Evolutionary conservation across 257 asterid genomes (phyloP).

Genomic region (Gentiana dahurica): DNA sequence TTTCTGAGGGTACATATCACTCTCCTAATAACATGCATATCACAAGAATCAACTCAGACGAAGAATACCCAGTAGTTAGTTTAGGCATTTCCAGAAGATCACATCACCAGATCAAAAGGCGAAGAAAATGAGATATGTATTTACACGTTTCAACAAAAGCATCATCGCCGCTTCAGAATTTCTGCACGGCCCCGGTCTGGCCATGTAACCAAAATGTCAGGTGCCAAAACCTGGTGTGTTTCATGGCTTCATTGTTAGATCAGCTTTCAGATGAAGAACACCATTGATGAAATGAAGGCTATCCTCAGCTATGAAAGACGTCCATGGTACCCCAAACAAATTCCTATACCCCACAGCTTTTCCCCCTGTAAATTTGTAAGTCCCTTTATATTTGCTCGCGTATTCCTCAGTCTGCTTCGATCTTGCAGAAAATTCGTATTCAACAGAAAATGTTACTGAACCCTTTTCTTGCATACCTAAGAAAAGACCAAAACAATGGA

Average conservation of each 20-base stretch:
- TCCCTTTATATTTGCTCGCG: constrained; percentile 71
- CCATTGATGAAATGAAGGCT: constrained; percentile 60
- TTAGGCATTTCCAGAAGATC: no score
- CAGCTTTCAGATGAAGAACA: constrained; percentile 74
- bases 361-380: constrained; percentile 79
- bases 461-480: constrained; percentile 97
- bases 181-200: no score
- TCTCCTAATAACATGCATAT: no score
- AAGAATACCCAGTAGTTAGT: no score
- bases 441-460: constrained; percentile 64
- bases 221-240: no score
- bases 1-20: no score
- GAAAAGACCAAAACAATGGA: constrained; percentile 82
- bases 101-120: no score
- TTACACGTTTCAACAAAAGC: no score
- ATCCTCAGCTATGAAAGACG: constrained; percentile 74
- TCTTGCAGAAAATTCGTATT: constrained; percentile 82
- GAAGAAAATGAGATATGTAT: no score
- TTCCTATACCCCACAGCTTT: constrained; percentile 89
- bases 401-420: constrained; percentile 72
- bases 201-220: no score
- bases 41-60: no score
- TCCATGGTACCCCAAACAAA: constrained; percentile 68
- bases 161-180: no score
- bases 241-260: constrained; percentile 59